These are phyloP conservation scores for Vinca minor DNA, from an alignment of 257 asterid species.

Conservation along the genomic window DNA sequence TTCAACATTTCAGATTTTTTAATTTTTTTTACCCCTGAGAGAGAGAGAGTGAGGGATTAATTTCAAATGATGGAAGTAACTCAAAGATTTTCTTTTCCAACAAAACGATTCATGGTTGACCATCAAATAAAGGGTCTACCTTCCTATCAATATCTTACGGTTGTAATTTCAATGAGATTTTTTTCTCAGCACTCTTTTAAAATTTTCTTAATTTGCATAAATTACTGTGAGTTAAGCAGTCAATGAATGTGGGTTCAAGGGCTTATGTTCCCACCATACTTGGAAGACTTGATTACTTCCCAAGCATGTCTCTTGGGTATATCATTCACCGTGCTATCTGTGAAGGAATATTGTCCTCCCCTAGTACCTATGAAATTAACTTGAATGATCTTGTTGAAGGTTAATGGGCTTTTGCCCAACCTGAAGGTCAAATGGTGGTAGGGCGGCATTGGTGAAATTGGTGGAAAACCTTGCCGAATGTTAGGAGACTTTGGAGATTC, in stretches of 20 bases:
- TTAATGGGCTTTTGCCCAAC: slow-evolving; percentile 74
- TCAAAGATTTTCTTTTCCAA: too few species aligned
- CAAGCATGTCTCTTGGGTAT: slow-evolving; percentile 37
- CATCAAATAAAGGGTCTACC: not conserved
- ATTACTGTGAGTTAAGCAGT: not conserved
- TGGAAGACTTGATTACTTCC: slow-evolving; percentile 27
- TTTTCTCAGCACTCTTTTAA: not conserved
- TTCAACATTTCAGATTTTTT: too few species aligned
- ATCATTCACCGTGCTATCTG: slow-evolving; percentile 44
- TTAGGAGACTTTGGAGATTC: slow-evolving; percentile 94
- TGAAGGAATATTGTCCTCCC: slow-evolving; percentile 20
- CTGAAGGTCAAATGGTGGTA: slow-evolving; percentile 89
- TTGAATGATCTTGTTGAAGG: slow-evolving; percentile 95
- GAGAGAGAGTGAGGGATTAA: too few species aligned
- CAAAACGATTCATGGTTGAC: too few species aligned
- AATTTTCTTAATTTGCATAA: not conserved
- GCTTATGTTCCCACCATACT: slow-evolving; percentile 12
- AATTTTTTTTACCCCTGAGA: too few species aligned
- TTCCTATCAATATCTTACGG: not conserved
- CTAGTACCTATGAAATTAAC: slow-evolving; percentile 59
- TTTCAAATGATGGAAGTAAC: too few species aligned
- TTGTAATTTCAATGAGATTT: not conserved
- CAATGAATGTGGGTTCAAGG: too few species aligned
- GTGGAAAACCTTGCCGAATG: slow-evolving; percentile 68
- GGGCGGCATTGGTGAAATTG: slow-evolving; percentile 92